These are phyloP conservation scores for Sordaria brevicollis DNA, from an alignment of 495 filamentous ascomycete genomes.

Conservation along the genomic window DNA sequence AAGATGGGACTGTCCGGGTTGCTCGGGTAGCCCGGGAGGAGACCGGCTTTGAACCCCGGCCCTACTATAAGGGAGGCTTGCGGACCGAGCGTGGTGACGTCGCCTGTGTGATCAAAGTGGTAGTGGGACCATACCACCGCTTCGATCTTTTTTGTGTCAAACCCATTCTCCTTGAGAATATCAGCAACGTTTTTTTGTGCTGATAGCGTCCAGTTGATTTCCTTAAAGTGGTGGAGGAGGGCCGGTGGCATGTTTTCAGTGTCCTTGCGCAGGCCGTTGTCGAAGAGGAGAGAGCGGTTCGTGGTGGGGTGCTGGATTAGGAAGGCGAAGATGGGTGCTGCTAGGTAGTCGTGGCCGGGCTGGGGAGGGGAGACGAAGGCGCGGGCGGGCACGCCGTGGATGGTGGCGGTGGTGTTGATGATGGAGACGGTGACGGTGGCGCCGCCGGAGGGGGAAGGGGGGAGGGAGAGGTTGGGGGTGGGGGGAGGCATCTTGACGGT, in stretches of 20 bases:
- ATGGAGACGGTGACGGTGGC: slow-evolving; percentile 44
- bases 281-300: slow-evolving; percentile 42
- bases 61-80: slow-evolving; percentile 46
- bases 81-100: slow-evolving; percentile 40
- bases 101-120: slow-evolving; percentile 54
- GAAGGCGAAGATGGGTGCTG: slow-evolving; percentile 41
- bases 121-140: slow-evolving; percentile 49
- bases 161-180: slow-evolving; percentile 35
- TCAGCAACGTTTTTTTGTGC: slow-evolving; percentile 41
- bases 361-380: slow-evolving; percentile 35
- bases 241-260: slow-evolving; percentile 31
- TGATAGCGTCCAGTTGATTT: slow-evolving; percentile 13
- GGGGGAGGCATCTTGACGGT: slow-evolving; percentile 5
- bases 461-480: slow-evolving; percentile 35
- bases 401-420: slow-evolving; percentile 38
- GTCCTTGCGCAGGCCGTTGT: slow-evolving; percentile 48
- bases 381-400: slow-evolving; percentile 20
- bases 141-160: slow-evolving; percentile 38
- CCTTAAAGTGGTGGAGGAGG: slow-evolving; percentile 15
- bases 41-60: slow-evolving; percentile 38
- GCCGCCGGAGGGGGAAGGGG: slow-evolving; percentile 28
- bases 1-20: slow-evolving; percentile 28
- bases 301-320: slow-evolving; percentile 40
- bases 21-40: slow-evolving; percentile 42
- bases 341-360: slow-evolving; percentile 28